Percentiles rank a stretch among this genome's conserved stretches.
phyloP scores from a whole-genome alignment of 176 grass and related monocot genomes.

The Thinopyrum elongatum region DNA sequence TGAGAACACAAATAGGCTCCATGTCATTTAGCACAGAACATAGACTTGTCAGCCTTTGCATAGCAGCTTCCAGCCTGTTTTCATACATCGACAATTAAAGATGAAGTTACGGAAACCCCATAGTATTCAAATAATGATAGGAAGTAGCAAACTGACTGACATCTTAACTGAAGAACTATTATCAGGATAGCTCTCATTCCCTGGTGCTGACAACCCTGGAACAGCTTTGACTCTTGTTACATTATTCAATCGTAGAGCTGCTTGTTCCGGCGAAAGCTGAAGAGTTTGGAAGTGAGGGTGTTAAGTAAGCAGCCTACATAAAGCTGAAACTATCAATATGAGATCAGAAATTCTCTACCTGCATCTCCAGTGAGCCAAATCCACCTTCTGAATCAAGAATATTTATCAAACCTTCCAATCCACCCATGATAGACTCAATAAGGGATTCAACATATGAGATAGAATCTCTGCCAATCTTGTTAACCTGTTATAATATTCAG shows the following conservation, averaged over 20 bases:
- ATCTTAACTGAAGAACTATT: constrained; percentile 96
- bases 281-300: constrained; percentile 13
- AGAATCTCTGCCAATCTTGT: constrained; percentile 92
- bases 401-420: constrained; percentile 98
- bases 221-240: constrained; percentile 66
- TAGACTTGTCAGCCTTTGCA: constrained; percentile 95
- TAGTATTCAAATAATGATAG: constrained; percentile 12
- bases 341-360: constrained; percentile 62
- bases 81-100: constrained; percentile 32
- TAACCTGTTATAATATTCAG: constrained; percentile 54
- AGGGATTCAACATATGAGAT: constrained; percentile 95
- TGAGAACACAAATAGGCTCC: constrained; percentile 99
- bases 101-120: constrained; percentile 19
- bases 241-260: constrained; percentile 79
- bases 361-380: constrained; percentile 96
- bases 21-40: constrained; percentile 99
- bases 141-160: constrained; percentile 49
- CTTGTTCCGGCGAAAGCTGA: constrained; percentile 98
- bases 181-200: constrained; percentile 94
- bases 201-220: constrained; percentile 74
- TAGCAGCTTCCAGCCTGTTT: constrained; percentile 96
- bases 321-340: constrained; percentile 10
- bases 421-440: constrained; percentile 99
- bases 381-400: constrained; percentile 98
- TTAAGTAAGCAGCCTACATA: constrained; percentile 7